Percentiles rank a stretch among this genome's conserved stretches.
phyloP scores from a whole-genome alignment of 1,139 yeast species.

The Zygoascus meyerae region DNA sequence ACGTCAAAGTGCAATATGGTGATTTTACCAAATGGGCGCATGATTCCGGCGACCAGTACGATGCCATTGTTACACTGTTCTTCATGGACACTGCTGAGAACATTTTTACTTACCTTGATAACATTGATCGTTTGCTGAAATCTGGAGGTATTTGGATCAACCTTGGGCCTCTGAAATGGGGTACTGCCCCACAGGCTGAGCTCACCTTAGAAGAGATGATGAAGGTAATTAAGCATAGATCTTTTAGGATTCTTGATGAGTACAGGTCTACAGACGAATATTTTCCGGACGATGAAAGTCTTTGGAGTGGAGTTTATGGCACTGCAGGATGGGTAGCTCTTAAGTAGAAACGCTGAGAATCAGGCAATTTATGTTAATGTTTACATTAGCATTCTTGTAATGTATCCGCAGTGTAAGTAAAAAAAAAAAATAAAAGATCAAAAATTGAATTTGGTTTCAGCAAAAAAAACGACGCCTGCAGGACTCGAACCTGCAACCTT shows the following conservation, averaged over 20 bases:
- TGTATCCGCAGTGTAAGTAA: not conserved
- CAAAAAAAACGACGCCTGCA: constrained; percentile 12
- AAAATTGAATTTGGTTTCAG: too few species aligned
- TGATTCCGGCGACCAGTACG: constrained; percentile 18
- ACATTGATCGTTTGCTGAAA: constrained; percentile 46
- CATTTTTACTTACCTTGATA: constrained; percentile 61
- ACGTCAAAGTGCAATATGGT: constrained; percentile 48
- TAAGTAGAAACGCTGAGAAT: not conserved
- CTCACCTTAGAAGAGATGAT: constrained; percentile 59
- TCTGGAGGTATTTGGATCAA: constrained; percentile 68
- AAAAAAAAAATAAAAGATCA: too few species aligned
- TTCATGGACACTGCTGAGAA: constrained; percentile 88
- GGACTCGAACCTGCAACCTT: constrained; percentile 14
- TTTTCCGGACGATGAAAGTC: constrained; percentile 26
- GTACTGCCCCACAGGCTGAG: constrained; percentile 78
- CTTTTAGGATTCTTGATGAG: constrained; percentile 55
- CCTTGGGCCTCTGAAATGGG: constrained; percentile 82
- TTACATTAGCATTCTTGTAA: not conserved
- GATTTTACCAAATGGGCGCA: constrained; percentile 49
- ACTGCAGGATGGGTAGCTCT: constrained; percentile 28
- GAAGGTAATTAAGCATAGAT: constrained; percentile 46
- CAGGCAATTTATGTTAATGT: too few species aligned
- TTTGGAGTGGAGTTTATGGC: constrained; percentile 28
- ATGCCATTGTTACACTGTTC: constrained; percentile 57
- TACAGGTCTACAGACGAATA: constrained; percentile 28